Conservation (phyloP, 2,329 filamentous ascomycete species). For the Endoconidiophora polonica region DNA sequence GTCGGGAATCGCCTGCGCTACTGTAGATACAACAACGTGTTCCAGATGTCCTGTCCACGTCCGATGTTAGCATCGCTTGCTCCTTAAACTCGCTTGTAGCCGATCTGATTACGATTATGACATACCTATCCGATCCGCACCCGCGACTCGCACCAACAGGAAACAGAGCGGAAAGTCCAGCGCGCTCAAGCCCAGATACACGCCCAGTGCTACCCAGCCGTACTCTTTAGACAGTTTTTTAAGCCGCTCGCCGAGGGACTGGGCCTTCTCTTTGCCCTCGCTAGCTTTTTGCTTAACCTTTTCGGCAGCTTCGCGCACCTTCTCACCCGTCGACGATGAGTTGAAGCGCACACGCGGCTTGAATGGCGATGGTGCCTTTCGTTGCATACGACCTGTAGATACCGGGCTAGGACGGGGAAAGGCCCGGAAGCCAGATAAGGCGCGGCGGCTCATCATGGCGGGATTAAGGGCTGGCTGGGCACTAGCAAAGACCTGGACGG, state of each 20-base stretch:
- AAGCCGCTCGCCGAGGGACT: conserved; percentile 50
- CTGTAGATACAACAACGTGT: conserved; percentile 45
- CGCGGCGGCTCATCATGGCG: neutral
- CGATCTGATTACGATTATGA: neutral
- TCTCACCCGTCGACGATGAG: conserved; percentile 2
- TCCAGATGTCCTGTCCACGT: conserved; percentile 39
- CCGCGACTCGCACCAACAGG: conserved; percentile 64
- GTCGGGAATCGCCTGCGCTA: conserved; percentile 43
- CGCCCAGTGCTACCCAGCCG: conserved; percentile 82
- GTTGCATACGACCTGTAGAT: neutral
- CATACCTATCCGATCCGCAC: conserved; percentile 67
- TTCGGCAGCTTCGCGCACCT: conserved; percentile 5
- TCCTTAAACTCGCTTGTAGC: neutral
- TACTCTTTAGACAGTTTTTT: conserved; percentile 82
- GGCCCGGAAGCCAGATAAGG: neutral
- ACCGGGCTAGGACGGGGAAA: neutral
- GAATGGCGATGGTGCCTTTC: neutral
- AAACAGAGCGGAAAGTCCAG: conserved; percentile 95
- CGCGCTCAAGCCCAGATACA: conserved; percentile 69
- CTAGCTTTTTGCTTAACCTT: conserved; percentile 9
- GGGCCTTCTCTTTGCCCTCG: conserved; percentile 8
- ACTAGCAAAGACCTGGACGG: neutral
- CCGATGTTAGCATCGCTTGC: conserved; percentile 1
- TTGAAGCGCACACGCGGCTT: neutral
- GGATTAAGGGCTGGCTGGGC: neutral